A percentile compares a stretch with the other conserved stretches of the same genome.
These are phyloP conservation scores for Coemansia reversa DNA, from an alignment of 192 early-diverging fungal species.

Conservation along the genomic window DNA sequence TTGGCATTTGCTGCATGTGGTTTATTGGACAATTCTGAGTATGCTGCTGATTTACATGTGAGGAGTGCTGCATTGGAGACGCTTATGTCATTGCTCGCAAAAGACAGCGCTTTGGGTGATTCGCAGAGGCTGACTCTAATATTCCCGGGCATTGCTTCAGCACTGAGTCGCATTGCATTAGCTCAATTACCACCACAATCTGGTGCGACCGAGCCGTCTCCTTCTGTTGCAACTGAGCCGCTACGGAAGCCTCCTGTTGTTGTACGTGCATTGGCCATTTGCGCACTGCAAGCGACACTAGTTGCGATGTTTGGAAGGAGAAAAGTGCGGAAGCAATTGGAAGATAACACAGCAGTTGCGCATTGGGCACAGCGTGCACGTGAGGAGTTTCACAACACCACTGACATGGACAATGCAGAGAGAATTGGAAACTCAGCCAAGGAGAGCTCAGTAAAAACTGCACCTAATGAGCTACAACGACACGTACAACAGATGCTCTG, in stretches of 20 bases:
- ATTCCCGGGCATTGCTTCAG: constrained; percentile 38
- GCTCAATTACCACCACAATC: constrained; percentile 22
- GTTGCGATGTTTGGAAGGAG: constrained; percentile 2
- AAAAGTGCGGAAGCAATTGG: too few species aligned
- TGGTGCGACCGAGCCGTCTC: neutral
- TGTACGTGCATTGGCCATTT: constrained; percentile 15
- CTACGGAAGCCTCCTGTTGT: constrained; percentile 14
- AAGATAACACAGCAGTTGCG: neutral
- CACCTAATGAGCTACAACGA: neutral
- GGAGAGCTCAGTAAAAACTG: neutral
- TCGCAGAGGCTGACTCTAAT: neutral
- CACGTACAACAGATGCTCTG: constrained; percentile 31
- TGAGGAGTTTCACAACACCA: constrained; percentile 5
- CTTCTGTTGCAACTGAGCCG: neutral
- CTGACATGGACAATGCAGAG: constrained; percentile 5
- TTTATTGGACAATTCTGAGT: constrained; percentile 40
- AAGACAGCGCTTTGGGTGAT: constrained; percentile 1
- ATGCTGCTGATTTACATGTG: constrained; percentile 15
- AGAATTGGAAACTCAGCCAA: neutral
- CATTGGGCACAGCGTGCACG: constrained; percentile 21
- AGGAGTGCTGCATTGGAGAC: constrained; percentile 21
- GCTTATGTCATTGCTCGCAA: constrained; percentile 1
- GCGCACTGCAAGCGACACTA: constrained; percentile 16
- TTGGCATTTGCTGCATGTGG: constrained; percentile 28
- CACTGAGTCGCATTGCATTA: constrained; percentile 28